A percentile compares a stretch with the other conserved stretches of the same genome.
Evolutionary conservation across 1,284 basidiomycete species (phyloP).

Genomic region (Moesziomyces aphidis): DNA sequence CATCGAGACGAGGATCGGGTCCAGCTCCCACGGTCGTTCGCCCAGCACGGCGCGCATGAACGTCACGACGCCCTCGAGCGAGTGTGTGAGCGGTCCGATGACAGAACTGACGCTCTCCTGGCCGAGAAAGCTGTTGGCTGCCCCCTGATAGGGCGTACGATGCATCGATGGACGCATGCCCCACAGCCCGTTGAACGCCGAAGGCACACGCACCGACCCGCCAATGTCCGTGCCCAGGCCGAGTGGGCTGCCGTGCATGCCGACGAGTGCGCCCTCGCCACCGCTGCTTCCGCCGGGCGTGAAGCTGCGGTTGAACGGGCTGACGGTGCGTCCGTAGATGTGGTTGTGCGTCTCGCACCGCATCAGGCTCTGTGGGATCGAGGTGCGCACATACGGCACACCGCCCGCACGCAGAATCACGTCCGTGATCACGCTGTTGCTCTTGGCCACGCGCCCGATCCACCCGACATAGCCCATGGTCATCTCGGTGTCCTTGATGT

Average conservation of each 20-base stretch:
- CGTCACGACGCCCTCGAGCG: slow-evolving; percentile 74
- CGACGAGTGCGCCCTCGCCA: slow-evolving; percentile 81
- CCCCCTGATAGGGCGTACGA: slow-evolving; percentile 77
- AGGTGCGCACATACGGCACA: slow-evolving; percentile 82
- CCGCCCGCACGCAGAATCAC: slow-evolving; percentile 80
- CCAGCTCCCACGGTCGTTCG: slow-evolving; percentile 76
- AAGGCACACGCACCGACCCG: slow-evolving; percentile 77
- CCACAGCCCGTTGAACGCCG: slow-evolving; percentile 83
- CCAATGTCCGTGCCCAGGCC: slow-evolving; percentile 82
- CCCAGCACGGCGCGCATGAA: slow-evolving; percentile 76
- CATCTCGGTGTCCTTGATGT: slow-evolving; percentile 77
- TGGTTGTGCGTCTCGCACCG: slow-evolving; percentile 87
- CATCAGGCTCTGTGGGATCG: slow-evolving; percentile 82
- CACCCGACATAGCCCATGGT: slow-evolving; percentile 79
- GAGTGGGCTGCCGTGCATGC: slow-evolving; percentile 78
- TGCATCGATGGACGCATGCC: slow-evolving; percentile 81
- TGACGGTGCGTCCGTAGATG: slow-evolving; percentile 79
- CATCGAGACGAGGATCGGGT: slow-evolving; percentile 65
- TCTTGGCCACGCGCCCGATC: slow-evolving; percentile 12
- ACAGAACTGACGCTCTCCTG: slow-evolving; percentile 79
- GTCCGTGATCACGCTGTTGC: slow-evolving; percentile 52
- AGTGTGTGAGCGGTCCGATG: slow-evolving; percentile 77
- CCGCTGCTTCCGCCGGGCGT: slow-evolving; percentile 82
- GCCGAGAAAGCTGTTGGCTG: slow-evolving; percentile 69
- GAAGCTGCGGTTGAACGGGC: slow-evolving; percentile 77